Conservation (phyloP, 2,329 filamentous ascomycete species). For the Calonectria hawksworthii region DNA sequence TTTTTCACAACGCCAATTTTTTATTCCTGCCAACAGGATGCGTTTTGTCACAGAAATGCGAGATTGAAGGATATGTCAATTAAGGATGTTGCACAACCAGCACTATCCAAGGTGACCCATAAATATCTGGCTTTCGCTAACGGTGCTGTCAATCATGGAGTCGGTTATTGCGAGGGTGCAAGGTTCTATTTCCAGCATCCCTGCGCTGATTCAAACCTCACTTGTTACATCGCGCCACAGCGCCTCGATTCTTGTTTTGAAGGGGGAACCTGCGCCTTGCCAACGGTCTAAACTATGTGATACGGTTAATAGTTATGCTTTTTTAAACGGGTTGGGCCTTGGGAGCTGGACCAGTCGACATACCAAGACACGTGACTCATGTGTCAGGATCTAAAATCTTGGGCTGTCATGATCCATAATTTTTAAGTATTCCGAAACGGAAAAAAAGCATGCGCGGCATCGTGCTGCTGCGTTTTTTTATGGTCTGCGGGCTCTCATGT, state of each 20-base stretch:
- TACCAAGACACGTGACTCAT: not conserved
- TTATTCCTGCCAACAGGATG: not conserved
- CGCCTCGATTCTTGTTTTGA: not conserved
- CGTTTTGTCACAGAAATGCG: not conserved
- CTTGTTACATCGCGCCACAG: not conserved
- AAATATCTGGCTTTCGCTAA: slow-evolving; percentile 3
- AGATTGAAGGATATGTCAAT: not conserved
- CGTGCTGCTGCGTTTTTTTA: slow-evolving; percentile 19
- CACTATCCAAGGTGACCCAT: not conserved
- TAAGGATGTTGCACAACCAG: not conserved
- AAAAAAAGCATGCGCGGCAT: slow-evolving; percentile 7
- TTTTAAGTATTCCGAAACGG: not conserved
- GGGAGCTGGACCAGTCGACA: not conserved
- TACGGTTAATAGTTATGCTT: not conserved
- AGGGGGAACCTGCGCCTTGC: not conserved
- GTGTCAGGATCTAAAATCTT: not conserved
- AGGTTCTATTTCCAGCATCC: not conserved
- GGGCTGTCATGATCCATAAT: slow-evolving; percentile 5
- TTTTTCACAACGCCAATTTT: not conserved
- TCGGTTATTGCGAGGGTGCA: not conserved
- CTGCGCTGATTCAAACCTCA: slow-evolving; percentile 1
- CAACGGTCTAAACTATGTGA: not conserved
- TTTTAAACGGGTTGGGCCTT: not conserved
- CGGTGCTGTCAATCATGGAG: not conserved
- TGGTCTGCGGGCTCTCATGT: slow-evolving; percentile 43